phyloP scores from a whole-genome alignment of 2,329 filamentous ascomycete genomes.

The Cercospora sp. region DNA sequence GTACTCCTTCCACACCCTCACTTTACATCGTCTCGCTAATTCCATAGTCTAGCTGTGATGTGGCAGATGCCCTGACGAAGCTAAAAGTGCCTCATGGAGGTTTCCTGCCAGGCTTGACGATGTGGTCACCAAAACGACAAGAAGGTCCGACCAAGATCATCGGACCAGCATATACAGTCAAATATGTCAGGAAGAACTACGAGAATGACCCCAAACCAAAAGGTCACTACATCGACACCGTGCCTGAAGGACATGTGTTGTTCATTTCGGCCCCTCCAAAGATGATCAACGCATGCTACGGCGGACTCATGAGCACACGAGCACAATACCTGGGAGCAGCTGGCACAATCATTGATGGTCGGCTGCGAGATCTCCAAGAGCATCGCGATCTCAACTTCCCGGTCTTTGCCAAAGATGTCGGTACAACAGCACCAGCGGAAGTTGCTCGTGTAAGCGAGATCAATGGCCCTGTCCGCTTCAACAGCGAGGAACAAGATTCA shows the following conservation, averaged over 20 bases:
- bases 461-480: slow-evolving; percentile 37
- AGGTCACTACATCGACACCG: slow-evolving; percentile 55
- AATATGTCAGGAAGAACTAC: slow-evolving; percentile 52
- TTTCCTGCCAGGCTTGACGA: slow-evolving; percentile 55
- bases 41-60: slow-evolving; percentile 46
- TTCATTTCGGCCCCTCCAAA: slow-evolving; percentile 53
- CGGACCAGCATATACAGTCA: slow-evolving; percentile 57
- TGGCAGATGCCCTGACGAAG: slow-evolving; percentile 56
- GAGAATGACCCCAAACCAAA: slow-evolving; percentile 47
- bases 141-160: slow-evolving; percentile 54
- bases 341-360: slow-evolving; percentile 55
- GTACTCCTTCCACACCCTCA: slow-evolving; percentile 12
- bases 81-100: slow-evolving; percentile 50
- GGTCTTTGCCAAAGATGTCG: slow-evolving; percentile 40
- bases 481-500: slow-evolving; percentile 35
- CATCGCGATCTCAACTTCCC: slow-evolving; percentile 53
- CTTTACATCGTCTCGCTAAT: background rate
- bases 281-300: slow-evolving; percentile 55
- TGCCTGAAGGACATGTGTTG: slow-evolving; percentile 51
- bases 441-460: slow-evolving; percentile 37
- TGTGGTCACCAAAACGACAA: slow-evolving; percentile 57
- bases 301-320: slow-evolving; percentile 55
- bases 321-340: slow-evolving; percentile 49
- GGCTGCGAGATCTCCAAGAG: slow-evolving; percentile 55
- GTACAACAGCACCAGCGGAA: slow-evolving; percentile 38